Percentiles rank a stretch among this genome's conserved stretches.
Conservation (phyloP, 1,139 yeast species). For the Blastobotrys arbuscula region DNA sequence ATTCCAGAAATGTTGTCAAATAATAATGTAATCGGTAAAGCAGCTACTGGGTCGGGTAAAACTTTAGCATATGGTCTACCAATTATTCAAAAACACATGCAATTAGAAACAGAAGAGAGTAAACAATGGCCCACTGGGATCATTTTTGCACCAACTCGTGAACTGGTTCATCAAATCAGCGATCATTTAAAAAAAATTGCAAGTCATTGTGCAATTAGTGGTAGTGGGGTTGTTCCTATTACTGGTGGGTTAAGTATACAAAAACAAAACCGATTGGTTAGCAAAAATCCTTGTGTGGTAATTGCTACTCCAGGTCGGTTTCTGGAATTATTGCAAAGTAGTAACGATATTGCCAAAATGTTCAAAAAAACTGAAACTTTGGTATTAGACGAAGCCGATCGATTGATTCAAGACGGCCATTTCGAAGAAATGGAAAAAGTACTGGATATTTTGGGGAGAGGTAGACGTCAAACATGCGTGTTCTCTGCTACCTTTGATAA, state of each 20-base stretch:
- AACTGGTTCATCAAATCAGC: slow-evolving; percentile 89
- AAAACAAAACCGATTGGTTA: slow-evolving; percentile 77
- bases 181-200: slow-evolving; percentile 65
- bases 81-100: slow-evolving; percentile 56
- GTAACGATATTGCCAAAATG: slow-evolving; percentile 41
- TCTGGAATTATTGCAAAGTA: slow-evolving; percentile 70
- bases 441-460: slow-evolving; percentile 45
- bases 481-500: slow-evolving; percentile 92
- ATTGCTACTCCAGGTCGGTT: slow-evolving; percentile 97
- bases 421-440: slow-evolving; percentile 88
- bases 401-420: slow-evolving; percentile 92
- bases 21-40: slow-evolving; percentile 93
- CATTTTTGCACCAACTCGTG: slow-evolving; percentile 93
- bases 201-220: slow-evolving; percentile 48
- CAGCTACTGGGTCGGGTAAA: slow-evolving; percentile 97
- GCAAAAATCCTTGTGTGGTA: slow-evolving; percentile 69
- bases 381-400: slow-evolving; percentile 96
- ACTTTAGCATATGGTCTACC: slow-evolving; percentile 95
- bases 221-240: slow-evolving; percentile 61
- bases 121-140: slow-evolving; percentile 59
- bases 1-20: slow-evolving; percentile 99
- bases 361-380: slow-evolving; percentile 61
- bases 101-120: slow-evolving; percentile 15
- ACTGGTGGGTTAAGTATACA: slow-evolving; percentile 95
- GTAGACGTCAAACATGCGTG: slow-evolving; percentile 82